Evolutionary conservation across 495 filamentous ascomycete genomes (phyloP), one percentile per base, ranked within the genome.

Genomic region (Neurospora intermedia): DNA sequence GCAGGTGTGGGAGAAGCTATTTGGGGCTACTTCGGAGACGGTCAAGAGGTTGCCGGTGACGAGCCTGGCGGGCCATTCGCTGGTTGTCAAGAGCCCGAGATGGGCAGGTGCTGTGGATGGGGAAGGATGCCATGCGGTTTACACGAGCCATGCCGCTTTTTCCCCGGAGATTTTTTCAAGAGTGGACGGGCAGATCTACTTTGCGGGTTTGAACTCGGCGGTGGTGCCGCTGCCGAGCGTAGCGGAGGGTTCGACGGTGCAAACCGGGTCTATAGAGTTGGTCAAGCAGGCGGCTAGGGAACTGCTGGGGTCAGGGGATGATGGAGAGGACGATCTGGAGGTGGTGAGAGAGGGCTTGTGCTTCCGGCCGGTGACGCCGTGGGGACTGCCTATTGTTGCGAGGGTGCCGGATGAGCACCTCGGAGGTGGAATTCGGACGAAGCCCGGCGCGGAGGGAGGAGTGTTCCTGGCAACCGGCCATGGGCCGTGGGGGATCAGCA

Each of bases 161-260:
- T 88, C 87, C 11, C 92, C 93, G 0, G 93, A 96, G 81, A 82
- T 93, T 9, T 94, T 93, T 80, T 88, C 88, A 4, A 85, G 92
- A 7, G 73, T 86, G 4, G 87, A 88, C 3, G 88, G 87, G 0
- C 87, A 93, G 69, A 88, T 94, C 16, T 94, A 93, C 77, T 81
- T 96, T 73, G 91, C 91, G 0, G 93, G 93, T 0, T 77, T 94
- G 23, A 96, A 96, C 78, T 87, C 82, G 11, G 77, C 84, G 0
- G 77, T 76, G 0, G 82, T 92, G 11, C 84, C 86, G 0, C 81
- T 95, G 13, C 91, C 91, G 1, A 78, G 80, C 6, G 73, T 86
- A 5, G 82, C 88, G 10, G 86, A 85, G 7, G 84, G 87, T 45
- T 76, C 84, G 2, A 78, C 81, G 72, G 77, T 86, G 16, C 81